Percentiles rank a stretch among this genome's conserved stretches.
phyloP scores from a whole-genome alignment of 2,329 filamentous ascomycete species.

The Colletotrichum neosansevieriae region DNA sequence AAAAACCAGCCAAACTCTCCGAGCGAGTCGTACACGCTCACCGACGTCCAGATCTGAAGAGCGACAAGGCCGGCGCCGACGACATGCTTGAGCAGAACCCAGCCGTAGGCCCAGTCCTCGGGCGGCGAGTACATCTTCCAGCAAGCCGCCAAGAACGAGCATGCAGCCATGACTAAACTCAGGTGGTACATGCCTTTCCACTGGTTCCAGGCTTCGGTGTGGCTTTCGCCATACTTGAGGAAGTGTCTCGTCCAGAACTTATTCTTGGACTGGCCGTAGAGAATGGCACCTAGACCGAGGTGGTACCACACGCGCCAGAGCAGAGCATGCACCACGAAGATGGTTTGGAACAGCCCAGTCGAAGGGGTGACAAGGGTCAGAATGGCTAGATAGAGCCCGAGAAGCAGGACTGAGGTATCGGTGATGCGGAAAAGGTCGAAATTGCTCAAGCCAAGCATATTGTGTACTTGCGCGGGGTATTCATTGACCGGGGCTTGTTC shows the following conservation, averaged over 20 bases:
- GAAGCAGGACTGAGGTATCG: constrained; percentile 82
- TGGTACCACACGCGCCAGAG: constrained; percentile 93
- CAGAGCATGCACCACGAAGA: constrained; percentile 86
- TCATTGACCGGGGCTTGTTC: constrained; percentile 44
- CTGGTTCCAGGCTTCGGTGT: constrained; percentile 93
- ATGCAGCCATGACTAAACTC: constrained; percentile 90
- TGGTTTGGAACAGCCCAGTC: constrained; percentile 78
- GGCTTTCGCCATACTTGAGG: constrained; percentile 93
- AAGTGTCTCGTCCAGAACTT: constrained; percentile 99
- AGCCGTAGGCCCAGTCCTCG: constrained; percentile 86
- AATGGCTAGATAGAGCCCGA: constrained; percentile 80
- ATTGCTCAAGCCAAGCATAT: constrained; percentile 84
- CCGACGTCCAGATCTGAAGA: constrained; percentile 91
- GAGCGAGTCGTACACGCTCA: constrained; percentile 93
- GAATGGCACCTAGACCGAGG: constrained; percentile 85
- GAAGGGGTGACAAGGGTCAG: constrained; percentile 82
- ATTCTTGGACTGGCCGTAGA: constrained; percentile 86
- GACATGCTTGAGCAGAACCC: constrained; percentile 87
- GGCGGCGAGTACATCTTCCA: constrained; percentile 98
- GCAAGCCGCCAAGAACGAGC: constrained; percentile 88
- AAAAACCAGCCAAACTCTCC: constrained; percentile 99
- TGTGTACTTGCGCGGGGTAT: constrained; percentile 78
- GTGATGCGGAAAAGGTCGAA: constrained; percentile 90
- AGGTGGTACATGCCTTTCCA: constrained; percentile 98
- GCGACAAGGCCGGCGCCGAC: constrained; percentile 83